Base-by-base conservation (phyloP, 371 early-diverging fungal species). In the Phascolomyces articulosus region DNA sequence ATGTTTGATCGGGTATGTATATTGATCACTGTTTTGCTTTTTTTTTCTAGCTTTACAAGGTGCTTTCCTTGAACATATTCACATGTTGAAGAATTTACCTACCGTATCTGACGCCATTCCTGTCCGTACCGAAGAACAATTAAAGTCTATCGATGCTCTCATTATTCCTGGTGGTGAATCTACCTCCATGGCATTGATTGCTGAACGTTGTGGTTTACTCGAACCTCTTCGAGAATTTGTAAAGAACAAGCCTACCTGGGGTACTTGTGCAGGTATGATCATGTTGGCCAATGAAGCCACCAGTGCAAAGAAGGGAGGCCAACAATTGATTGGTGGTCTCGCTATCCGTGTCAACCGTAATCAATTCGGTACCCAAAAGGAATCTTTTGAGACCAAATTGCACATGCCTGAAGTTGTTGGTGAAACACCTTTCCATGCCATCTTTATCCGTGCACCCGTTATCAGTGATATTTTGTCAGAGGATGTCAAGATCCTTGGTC, bases 211-310 rank as follows among this genome's bases (percentile, higher is more conserved):
- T 34, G 89, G 89, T 9, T 78, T 95, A 66, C 70, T 93, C 69
- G 92, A 94, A 41, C 84, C 88, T 15, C 75, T 96, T 47, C 85
- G 90, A 54, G 78, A 78, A 26, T 96, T 89, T 83, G 93, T 86
- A 56, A 85, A 78, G 57, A 79, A 69, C 60, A 93, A 87, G 79
- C 96, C 88, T 58, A 90, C 93, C 20, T 97, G 96, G 96, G 98
- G 98, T 20, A 97, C 97, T 51, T 98, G 98, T 72, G 98, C 98
- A 21, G 98, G 98, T 38, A 83, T 98, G 90, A 97, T 98, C 62
- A 84, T 98, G 72, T 84, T 98, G 53, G 85, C 95, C 4, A 80
- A 93, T 60, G 85, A 85, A 62, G 94, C 92, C 9, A 84, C 81
- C 15, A 81, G 85, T 21, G 85, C 91, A 11, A 93, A 95, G 74